Percentiles rank a stretch among this genome's conserved stretches.
These are phyloP conservation scores for Gentiana dahurica DNA, from an alignment of 257 asterid species.

Conservation along the genomic window DNA sequence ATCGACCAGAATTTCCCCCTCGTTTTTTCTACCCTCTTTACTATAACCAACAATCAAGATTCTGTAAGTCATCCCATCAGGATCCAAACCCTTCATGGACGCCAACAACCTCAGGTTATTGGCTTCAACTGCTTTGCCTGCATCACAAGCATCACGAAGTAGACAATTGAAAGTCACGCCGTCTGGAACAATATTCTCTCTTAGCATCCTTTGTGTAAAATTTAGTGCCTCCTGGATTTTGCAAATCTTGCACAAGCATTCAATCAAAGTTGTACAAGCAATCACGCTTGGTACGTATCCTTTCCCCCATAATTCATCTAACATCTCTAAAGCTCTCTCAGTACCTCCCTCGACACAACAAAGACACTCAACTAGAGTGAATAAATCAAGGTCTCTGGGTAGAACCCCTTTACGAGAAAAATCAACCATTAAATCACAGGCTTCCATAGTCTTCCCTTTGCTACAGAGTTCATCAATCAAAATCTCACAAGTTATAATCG, in stretches of 20 bases:
- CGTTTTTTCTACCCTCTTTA: constrained; percentile 61
- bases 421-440: constrained; percentile 49
- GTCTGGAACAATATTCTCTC: constrained; percentile 49
- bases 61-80: constrained; percentile 64
- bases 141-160: constrained; percentile 52
- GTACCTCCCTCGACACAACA: constrained; percentile 42
- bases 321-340: constrained; percentile 39
- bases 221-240: constrained; percentile 30
- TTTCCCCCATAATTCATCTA: constrained; percentile 58
- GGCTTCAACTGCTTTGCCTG: constrained; percentile 53
- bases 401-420: constrained; percentile 47
- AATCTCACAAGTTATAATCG: constrained; percentile 70
- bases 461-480: constrained; percentile 62
- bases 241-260: constrained; percentile 41
- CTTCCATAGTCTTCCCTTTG: constrained; percentile 37
- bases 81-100: constrained; percentile 49
- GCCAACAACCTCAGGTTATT: constrained; percentile 69
- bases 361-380: constrained; percentile 46
- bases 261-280: constrained; percentile 62
- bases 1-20: constrained; percentile 60
- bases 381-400: constrained; percentile 49
- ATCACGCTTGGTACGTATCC: constrained; percentile 53
- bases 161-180: constrained; percentile 74
- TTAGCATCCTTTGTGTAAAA: constrained; percentile 49
- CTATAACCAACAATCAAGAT: constrained; percentile 58